These are phyloP conservation scores for Euphorbia schlechtendalii DNA, from an alignment of 441 rosid species.

Conservation along the genomic window DNA sequence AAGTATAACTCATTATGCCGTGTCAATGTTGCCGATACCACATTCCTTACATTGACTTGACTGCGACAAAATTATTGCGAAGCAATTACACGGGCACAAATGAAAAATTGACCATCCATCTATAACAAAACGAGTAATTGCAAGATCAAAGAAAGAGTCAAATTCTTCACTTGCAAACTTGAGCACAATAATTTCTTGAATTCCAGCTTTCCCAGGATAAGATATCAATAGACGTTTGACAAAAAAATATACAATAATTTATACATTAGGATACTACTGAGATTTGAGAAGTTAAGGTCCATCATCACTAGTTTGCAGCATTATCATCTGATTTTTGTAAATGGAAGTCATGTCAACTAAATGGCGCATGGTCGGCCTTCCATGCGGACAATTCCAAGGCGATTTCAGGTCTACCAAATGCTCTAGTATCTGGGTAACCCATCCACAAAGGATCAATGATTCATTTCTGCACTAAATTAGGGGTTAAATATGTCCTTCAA, in stretches of 20 bases:
- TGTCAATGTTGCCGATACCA: too few relatives aligned
- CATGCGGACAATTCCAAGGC: slow-evolving; percentile 99
- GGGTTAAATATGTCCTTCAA: background rate
- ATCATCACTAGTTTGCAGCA: slow-evolving; percentile 21
- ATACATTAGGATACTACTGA: background rate
- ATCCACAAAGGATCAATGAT: background rate
- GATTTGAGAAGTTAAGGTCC: slow-evolving; percentile 2
- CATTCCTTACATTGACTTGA: too few relatives aligned
- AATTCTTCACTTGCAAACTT: too few relatives aligned
- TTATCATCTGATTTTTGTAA: slow-evolving; percentile 27
- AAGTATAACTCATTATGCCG: too few relatives aligned
- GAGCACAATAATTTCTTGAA: too few relatives aligned
- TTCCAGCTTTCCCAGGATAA: background rate
- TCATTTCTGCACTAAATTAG: background rate
- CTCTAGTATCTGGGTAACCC: slow-evolving; percentile 53
- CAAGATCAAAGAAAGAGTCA: background rate
- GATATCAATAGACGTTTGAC: too few relatives aligned
- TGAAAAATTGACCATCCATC: too few relatives aligned
- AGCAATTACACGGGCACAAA: too few relatives aligned
- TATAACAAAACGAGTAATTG: background rate
- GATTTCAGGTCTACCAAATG: slow-evolving; percentile 77
- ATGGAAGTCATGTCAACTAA: slow-evolving; percentile 68
- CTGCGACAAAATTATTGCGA: too few relatives aligned
- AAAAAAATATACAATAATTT: slow-evolving; percentile 13
- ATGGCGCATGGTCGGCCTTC: slow-evolving; percentile 98